Evolutionary conservation across 1,284 basidiomycete species (phyloP).

Genomic region (Dichomitus squalens): DNA sequence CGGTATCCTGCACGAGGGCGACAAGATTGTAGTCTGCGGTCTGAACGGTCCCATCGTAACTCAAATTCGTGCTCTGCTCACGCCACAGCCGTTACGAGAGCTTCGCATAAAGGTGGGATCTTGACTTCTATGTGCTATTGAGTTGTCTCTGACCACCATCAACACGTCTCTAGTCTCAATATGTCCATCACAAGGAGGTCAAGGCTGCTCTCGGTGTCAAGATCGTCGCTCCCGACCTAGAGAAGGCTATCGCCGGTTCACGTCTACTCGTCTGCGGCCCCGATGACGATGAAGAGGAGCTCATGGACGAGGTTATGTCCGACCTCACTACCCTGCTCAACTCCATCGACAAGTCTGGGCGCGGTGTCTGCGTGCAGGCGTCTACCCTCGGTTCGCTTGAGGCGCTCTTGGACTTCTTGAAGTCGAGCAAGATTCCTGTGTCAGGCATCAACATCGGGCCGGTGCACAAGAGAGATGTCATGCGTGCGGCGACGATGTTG

Average conservation of each 20-base stretch:
- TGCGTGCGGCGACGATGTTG: conserved; percentile 92
- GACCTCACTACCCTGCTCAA: conserved; percentile 91
- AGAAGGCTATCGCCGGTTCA: conserved; percentile 99
- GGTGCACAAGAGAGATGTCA: conserved; percentile 95
- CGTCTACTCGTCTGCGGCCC: conserved; percentile 90
- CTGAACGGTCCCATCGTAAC: conserved; percentile 98
- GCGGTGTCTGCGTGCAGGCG: conserved; percentile 97
- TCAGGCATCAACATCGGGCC: conserved; percentile 98
- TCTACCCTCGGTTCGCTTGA: conserved; percentile 98
- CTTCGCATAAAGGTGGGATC: conserved; percentile 85
- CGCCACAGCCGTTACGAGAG: conserved; percentile 96
- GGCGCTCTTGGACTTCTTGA: conserved; percentile 95
- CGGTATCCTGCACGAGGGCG: conserved; percentile 91
- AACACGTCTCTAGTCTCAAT: conserved; percentile 68
- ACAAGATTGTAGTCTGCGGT: conserved; percentile 96
- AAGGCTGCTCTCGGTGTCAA: conserved; percentile 99
- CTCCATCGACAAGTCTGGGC: conserved; percentile 93
- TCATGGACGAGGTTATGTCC: conserved; percentile 96
- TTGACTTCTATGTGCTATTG: conserved; percentile 19
- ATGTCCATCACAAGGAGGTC: conserved; percentile 98
- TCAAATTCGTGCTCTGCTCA: conserved; percentile 91
- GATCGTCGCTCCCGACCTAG: conserved; percentile 93
- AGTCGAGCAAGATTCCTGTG: conserved; percentile 95
- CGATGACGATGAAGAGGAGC: conserved; percentile 95
- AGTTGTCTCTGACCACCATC: not conserved